Conservation (phyloP, 1,139 yeast species). For the Protomyces inundatus region DNA sequence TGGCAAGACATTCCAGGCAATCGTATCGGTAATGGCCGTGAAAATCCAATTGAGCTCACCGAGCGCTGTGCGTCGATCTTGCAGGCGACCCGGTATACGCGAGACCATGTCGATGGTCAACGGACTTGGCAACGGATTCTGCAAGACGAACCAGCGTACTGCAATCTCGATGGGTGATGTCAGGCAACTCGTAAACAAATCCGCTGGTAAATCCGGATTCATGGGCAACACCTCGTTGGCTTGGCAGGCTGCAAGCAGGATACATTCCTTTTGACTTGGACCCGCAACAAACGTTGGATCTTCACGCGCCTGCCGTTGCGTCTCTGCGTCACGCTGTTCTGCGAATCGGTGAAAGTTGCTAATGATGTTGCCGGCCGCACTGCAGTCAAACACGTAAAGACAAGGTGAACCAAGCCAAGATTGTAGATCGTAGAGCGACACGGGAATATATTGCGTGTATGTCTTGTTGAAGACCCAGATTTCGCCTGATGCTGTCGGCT, state of each 20-base stretch:
- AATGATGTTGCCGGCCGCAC: constrained; percentile 90
- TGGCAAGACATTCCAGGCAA: constrained; percentile 92
- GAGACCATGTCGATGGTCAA: constrained; percentile 41
- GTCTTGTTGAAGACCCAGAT: constrained; percentile 98
- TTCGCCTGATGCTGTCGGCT: constrained; percentile 96
- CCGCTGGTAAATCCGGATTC: constrained; percentile 96
- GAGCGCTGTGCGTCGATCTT: constrained; percentile 89
- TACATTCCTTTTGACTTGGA: constrained; percentile 74
- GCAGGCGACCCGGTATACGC: constrained; percentile 78
- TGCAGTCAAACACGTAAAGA: constrained; percentile 89
- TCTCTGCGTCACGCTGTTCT: constrained; percentile 84
- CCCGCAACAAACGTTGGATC: constrained; percentile 40
- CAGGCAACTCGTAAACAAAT: constrained; percentile 86
- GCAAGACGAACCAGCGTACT: constrained; percentile 85
- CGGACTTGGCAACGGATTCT: constrained; percentile 48
- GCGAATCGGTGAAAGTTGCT: constrained; percentile 85
- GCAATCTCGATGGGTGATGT: constrained; percentile 96
- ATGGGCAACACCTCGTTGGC: constrained; percentile 82
- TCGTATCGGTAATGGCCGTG: constrained; percentile 96
- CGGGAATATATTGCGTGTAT: constrained; percentile 95
- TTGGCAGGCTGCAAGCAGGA: constrained; percentile 88
- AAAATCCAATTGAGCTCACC: constrained; percentile 98
- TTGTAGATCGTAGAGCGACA: constrained; percentile 84
- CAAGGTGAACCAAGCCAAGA: constrained; percentile 99
- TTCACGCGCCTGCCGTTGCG: constrained; percentile 43